A percentile compares a stretch with the other conserved stretches of the same genome.
Evolutionary conservation across 78 protist species (phyloP).

Genomic region (Emiliania huxleyi): DNA sequence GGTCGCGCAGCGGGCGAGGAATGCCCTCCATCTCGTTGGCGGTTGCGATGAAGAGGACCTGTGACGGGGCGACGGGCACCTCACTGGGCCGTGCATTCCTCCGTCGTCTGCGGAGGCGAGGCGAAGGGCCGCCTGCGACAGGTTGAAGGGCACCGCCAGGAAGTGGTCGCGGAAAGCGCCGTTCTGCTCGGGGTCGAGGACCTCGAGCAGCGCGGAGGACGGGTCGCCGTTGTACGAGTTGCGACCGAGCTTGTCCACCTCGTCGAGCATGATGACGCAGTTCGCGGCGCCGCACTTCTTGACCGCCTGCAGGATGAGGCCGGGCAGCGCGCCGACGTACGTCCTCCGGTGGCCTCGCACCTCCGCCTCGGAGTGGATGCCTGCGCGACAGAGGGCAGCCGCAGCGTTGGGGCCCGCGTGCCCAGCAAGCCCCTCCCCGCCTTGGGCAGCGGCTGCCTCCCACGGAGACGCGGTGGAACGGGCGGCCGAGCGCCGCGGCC

Average conservation of each 20-base stretch:
- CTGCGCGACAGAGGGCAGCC: too few species aligned
- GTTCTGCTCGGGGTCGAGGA: constrained; percentile 76
- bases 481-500: constrained; percentile 32
- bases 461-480: constrained; percentile 44
- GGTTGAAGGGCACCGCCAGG: constrained; percentile 71
- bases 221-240: constrained; percentile 80
- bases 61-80: too few species aligned
- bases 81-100: too few species aligned
- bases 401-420: too few species aligned
- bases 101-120: too few species aligned
- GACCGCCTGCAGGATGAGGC: constrained; percentile 87
- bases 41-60: constrained; percentile 85
- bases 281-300: constrained; percentile 51
- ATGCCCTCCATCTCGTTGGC: constrained; percentile 78
- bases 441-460: too few species aligned
- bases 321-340: constrained; percentile 94
- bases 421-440: too few species aligned
- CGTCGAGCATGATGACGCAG: constrained; percentile 92
- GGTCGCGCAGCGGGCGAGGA: constrained; percentile 83
- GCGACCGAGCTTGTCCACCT: constrained; percentile 71
- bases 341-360: constrained; percentile 65
- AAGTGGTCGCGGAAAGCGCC: constrained; percentile 84
- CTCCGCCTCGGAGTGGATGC: background rate
- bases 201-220: constrained; percentile 85
- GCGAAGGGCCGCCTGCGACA: constrained; percentile 49